Conservation (phyloP, 257 asterid genomes). For the Ajuga chamaepitys region DNA sequence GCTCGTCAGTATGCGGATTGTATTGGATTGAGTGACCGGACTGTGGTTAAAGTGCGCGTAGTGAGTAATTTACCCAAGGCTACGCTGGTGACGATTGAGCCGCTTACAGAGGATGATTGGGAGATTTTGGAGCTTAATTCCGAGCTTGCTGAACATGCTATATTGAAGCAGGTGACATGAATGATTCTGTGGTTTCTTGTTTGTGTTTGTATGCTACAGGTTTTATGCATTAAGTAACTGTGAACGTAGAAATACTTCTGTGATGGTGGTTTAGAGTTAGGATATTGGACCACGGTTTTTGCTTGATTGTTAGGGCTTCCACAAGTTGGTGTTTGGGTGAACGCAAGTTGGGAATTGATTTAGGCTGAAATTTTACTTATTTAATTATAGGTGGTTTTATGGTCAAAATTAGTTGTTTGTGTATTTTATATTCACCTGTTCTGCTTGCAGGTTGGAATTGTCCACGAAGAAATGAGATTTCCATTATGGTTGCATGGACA, state of each 20-base stretch:
- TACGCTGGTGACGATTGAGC: slow-evolving; percentile 73
- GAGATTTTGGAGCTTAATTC: slow-evolving; percentile 96
- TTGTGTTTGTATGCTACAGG: neutral
- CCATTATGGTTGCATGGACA: slow-evolving; percentile 95
- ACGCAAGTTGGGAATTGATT: slow-evolving; percentile 1
- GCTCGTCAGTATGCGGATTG: slow-evolving; percentile 84
- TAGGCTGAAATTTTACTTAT: neutral
- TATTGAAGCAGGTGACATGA: slow-evolving; percentile 72
- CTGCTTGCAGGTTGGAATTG: slow-evolving; percentile 76
- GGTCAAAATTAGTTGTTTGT: neutral
- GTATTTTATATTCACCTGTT: neutral
- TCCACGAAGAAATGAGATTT: slow-evolving; percentile 78
- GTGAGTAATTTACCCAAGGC: slow-evolving; percentile 71
- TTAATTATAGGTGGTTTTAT: slow-evolving; percentile 3
- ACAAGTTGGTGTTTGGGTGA: neutral
- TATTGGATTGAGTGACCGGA: slow-evolving; percentile 64
- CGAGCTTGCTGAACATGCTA: slow-evolving; percentile 76
- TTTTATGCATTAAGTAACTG: neutral
- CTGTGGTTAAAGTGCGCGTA: slow-evolving; percentile 60
- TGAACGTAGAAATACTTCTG: neutral
- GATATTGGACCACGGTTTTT: neutral
- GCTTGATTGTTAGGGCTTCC: neutral
- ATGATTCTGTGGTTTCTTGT: slow-evolving; percentile 6
- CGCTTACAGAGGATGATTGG: slow-evolving; percentile 98
- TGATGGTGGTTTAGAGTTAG: neutral